Evolutionary conservation across 495 filamentous ascomycete species (phyloP).

Genomic region (Bryoglossum gracile): DNA sequence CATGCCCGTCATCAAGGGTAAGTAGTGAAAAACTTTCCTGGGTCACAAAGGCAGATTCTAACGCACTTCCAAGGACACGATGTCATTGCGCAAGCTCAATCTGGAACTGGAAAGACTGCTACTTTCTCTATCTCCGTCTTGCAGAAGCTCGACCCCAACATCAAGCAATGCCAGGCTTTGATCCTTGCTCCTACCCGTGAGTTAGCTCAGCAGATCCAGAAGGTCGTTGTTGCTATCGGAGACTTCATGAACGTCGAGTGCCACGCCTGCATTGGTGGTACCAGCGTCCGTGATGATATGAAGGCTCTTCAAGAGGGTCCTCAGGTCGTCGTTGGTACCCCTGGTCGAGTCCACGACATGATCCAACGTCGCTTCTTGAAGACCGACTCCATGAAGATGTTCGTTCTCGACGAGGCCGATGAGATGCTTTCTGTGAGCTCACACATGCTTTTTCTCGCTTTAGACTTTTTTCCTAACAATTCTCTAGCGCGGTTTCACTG

Average conservation of each 20-base stretch:
- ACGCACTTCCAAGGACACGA: constrained; percentile 64
- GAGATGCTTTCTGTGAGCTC: constrained; percentile 89
- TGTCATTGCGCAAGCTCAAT: constrained; percentile 98
- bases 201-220: constrained; percentile 97
- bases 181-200: constrained; percentile 97
- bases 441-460: background rate
- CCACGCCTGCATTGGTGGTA: constrained; percentile 98
- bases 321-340: constrained; percentile 94
- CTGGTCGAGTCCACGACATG: constrained; percentile 97
- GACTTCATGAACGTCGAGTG: constrained; percentile 99
- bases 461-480: constrained; percentile 12
- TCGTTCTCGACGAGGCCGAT: constrained; percentile 98
- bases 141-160: constrained; percentile 89
- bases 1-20: constrained; percentile 99
- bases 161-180: constrained; percentile 93
- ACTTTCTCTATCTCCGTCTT: constrained; percentile 98
- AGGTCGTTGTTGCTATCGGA: constrained; percentile 94
- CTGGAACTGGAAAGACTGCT: constrained; percentile 97
- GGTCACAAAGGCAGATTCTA: constrained; percentile 18
- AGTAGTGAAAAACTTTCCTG: constrained; percentile 29
- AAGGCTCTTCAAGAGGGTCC: constrained; percentile 91
- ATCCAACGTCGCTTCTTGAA: constrained; percentile 92
- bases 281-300: constrained; percentile 96
- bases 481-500: constrained; percentile 83
- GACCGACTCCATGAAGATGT: constrained; percentile 97